Conservation (phyloP, 2,329 filamentous ascomycete genomes). For the Beauveria rudraprayagi region DNA sequence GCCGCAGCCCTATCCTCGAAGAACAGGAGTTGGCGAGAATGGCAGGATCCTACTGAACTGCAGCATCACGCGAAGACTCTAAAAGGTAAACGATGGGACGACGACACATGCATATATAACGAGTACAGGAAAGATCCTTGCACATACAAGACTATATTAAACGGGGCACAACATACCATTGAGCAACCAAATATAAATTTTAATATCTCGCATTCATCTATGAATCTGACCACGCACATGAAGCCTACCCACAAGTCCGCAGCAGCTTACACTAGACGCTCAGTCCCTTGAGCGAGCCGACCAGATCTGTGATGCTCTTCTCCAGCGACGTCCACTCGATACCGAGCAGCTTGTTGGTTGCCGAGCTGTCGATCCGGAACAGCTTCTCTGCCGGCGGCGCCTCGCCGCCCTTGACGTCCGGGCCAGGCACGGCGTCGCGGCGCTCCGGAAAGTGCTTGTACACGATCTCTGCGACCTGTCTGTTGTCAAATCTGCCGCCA, state of each 20-base stretch:
- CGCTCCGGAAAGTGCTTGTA: slow-evolving; percentile 43
- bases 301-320: slow-evolving; percentile 53
- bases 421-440: slow-evolving; percentile 36
- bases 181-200: not conserved
- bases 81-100: not conserved
- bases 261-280: slow-evolving; percentile 15
- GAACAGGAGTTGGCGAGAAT: slow-evolving; percentile 18
- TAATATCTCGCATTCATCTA: not conserved
- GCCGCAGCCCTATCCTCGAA: slow-evolving; percentile 18
- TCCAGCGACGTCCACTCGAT: slow-evolving; percentile 56
- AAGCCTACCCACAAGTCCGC: too few species aligned
- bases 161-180: not conserved
- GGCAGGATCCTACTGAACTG: slow-evolving; percentile 19
- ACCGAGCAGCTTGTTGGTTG: slow-evolving; percentile 51
- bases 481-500: slow-evolving; percentile 39
- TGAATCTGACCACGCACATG: not conserved
- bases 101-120: not conserved
- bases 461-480: slow-evolving; percentile 34
- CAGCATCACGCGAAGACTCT: not conserved
- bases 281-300: slow-evolving; percentile 52
- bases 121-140: not conserved
- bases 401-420: slow-evolving; percentile 36
- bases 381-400: slow-evolving; percentile 30
- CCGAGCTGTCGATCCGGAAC: slow-evolving; percentile 50
- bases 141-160: slow-evolving; percentile 4